Conservation (phyloP, 306 rosid genomes). For the Quercus rubra region DNA sequence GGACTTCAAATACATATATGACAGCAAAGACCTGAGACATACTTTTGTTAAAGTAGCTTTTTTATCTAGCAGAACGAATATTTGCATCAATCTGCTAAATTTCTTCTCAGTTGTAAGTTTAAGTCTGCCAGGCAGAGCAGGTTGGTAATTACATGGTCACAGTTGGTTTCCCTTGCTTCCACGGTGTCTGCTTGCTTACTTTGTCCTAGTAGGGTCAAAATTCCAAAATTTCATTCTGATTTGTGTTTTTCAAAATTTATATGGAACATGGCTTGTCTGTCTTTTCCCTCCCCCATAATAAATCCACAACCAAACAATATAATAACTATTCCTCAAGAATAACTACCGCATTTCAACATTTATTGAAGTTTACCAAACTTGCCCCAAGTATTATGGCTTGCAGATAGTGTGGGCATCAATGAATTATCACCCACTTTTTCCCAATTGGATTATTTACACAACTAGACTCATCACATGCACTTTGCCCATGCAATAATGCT, state of each 20-base stretch:
- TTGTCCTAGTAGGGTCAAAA: background rate
- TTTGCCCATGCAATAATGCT: too few species aligned
- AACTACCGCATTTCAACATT: too few species aligned
- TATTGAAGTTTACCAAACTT: too few species aligned
- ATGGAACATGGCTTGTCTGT: background rate
- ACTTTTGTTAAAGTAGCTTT: background rate
- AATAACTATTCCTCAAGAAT: too few species aligned
- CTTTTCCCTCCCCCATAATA: background rate
- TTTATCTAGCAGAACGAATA: background rate
- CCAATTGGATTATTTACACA: too few species aligned
- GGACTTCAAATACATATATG: constrained; percentile 4
- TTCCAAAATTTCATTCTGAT: background rate
- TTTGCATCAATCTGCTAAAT: constrained; percentile 3
- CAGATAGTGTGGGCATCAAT: too few species aligned
- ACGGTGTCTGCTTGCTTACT: background rate
- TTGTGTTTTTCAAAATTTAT: background rate
- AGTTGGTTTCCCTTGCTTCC: background rate
- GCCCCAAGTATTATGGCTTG: too few species aligned
- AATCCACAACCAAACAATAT: too few species aligned
- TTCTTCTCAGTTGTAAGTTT: background rate
- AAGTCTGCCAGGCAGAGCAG: background rate
- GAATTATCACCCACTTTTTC: too few species aligned
- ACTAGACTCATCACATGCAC: too few species aligned
- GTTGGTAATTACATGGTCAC: background rate
- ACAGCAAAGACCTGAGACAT: constrained; percentile 7